Percentiles rank a stretch among this genome's conserved stretches.
These are phyloP conservation scores for Phytophthora kernoviae DNA, from an alignment of 352 stramenopile genomes.

Conservation along the genomic window DNA sequence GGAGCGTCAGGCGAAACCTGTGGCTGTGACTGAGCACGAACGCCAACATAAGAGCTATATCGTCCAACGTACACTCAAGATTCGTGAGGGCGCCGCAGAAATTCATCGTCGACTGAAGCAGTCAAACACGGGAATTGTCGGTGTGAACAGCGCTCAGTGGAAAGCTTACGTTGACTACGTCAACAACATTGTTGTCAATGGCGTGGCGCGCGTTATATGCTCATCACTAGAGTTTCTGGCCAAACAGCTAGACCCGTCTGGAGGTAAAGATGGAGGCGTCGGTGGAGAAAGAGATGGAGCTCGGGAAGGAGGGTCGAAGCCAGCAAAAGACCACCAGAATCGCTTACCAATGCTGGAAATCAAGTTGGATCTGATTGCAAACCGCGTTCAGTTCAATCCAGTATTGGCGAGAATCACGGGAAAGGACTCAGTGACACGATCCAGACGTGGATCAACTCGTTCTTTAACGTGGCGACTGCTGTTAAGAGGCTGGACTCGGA, in stretches of 20 bases:
- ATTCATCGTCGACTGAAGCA: constrained; percentile 97
- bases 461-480: constrained; percentile 95
- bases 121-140: constrained; percentile 94
- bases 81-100: constrained; percentile 95
- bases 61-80: constrained; percentile 92
- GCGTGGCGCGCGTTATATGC: constrained; percentile 89
- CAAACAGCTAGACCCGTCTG: constrained; percentile 93
- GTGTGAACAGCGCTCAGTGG: constrained; percentile 96
- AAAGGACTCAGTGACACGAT: constrained; percentile 95
- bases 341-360: constrained; percentile 97
- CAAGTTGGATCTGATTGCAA: constrained; percentile 94
- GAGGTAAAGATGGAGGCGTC: constrained; percentile 33
- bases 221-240: constrained; percentile 92
- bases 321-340: constrained; percentile 36
- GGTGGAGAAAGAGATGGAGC: constrained; percentile 25
- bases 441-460: constrained; percentile 96
- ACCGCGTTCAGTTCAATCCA: constrained; percentile 88
- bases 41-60: constrained; percentile 94
- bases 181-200: constrained; percentile 97
- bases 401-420: constrained; percentile 88
- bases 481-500: constrained; percentile 96
- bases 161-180: constrained; percentile 98
- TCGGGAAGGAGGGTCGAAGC: constrained; percentile 46
- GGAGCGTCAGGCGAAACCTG: constrained; percentile 95
- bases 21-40: constrained; percentile 96